Evolutionary conservation across 2,329 filamentous ascomycete species (phyloP).

Genomic region (Leptographium flavum): DNA sequence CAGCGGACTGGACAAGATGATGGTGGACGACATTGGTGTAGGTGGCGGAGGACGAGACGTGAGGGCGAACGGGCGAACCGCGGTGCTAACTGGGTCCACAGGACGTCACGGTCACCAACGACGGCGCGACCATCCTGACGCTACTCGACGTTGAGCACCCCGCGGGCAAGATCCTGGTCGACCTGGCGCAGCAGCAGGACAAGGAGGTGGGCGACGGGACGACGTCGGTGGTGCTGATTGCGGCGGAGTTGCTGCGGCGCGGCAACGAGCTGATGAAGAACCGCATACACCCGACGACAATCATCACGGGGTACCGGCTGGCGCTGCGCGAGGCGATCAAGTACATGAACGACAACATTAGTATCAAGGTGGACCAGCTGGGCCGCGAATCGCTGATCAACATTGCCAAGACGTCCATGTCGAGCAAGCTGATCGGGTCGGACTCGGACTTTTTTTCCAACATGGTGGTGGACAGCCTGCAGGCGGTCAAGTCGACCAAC

Average conservation of each 20-base stretch:
- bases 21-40: constrained; percentile 98
- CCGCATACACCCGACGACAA: constrained; percentile 97
- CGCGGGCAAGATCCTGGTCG: constrained; percentile 94
- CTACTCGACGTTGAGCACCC: constrained; percentile 96
- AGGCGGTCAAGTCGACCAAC: constrained; percentile 85
- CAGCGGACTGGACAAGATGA: constrained; percentile 98
- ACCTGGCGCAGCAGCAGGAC: constrained; percentile 95
- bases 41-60: background rate
- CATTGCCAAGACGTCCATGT: constrained; percentile 98
- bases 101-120: constrained; percentile 98
- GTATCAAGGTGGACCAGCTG: constrained; percentile 84
- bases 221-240: constrained; percentile 94
- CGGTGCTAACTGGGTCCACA: constrained; percentile 20
- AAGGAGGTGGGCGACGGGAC: constrained; percentile 98
- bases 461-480: constrained; percentile 95
- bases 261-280: constrained; percentile 99
- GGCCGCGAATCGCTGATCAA: constrained; percentile 81
- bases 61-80: too few relatives aligned
- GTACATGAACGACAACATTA: constrained; percentile 98
- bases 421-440: constrained; percentile 92
- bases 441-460: constrained; percentile 95
- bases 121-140: constrained; percentile 91
- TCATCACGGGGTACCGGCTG: constrained; percentile 95
- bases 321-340: constrained; percentile 92
- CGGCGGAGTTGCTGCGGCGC: constrained; percentile 81